Evolutionary conservation across 2,329 filamentous ascomycete genomes (phyloP).

Genomic region (Aspergillus neoniger): DNA sequence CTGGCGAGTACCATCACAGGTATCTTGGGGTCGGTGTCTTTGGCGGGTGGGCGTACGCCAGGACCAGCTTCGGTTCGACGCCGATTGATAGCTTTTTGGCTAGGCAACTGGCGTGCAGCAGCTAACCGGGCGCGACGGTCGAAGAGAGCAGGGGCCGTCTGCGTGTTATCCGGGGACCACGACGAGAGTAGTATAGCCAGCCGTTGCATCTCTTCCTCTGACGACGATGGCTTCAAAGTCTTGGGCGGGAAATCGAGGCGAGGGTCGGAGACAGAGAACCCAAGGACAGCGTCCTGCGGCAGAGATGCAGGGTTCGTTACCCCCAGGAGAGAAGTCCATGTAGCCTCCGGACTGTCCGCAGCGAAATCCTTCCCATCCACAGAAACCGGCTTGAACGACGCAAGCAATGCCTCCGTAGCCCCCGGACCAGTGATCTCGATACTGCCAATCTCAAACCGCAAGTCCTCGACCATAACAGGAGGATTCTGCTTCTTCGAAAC

Average conservation of each 20-base stretch:
- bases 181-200: slow-evolving; percentile 63
- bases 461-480: slow-evolving; percentile 63
- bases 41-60: slow-evolving; percentile 62
- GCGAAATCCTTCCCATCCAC: slow-evolving; percentile 20
- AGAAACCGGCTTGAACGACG: slow-evolving; percentile 60
- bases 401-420: slow-evolving; percentile 74
- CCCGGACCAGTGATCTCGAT: slow-evolving; percentile 72
- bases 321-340: slow-evolving; percentile 46
- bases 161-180: slow-evolving; percentile 66
- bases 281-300: slow-evolving; percentile 68
- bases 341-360: slow-evolving; percentile 37
- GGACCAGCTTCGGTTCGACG: slow-evolving; percentile 66
- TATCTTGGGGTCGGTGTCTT: slow-evolving; percentile 69
- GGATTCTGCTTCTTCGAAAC: slow-evolving; percentile 63
- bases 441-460: slow-evolving; percentile 72
- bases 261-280: slow-evolving; percentile 76
- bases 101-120: slow-evolving; percentile 67
- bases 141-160: slow-evolving; percentile 61
- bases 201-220: slow-evolving; percentile 38
- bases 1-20: slow-evolving; percentile 72
- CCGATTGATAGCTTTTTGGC: slow-evolving; percentile 77
- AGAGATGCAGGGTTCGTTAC: slow-evolving; percentile 70
- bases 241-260: slow-evolving; percentile 75
- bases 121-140: slow-evolving; percentile 65
- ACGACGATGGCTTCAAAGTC: slow-evolving; percentile 47